Evolutionary conservation across 331 rosid genomes (phyloP).

Genomic region (Rhamnella rubrinervis): DNA sequence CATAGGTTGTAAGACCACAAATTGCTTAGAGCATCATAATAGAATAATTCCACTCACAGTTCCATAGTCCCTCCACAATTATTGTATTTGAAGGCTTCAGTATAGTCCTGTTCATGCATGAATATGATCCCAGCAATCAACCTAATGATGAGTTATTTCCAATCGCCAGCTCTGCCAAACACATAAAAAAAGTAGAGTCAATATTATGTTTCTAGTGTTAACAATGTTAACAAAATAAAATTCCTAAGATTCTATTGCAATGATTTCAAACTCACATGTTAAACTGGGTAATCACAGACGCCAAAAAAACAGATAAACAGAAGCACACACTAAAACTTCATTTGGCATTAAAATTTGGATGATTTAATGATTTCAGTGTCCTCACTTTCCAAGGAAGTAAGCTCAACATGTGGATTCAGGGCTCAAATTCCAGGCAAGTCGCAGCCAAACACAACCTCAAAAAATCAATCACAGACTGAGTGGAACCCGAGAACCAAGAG

Average conservation of each 20-base stretch:
- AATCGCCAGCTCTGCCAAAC: constrained; percentile 81
- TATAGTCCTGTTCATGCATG: constrained; percentile 83
- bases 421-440: too few relatives aligned
- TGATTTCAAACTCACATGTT: too few relatives aligned
- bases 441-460: too few relatives aligned
- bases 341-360: too few relatives aligned
- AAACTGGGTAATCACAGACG: too few relatives aligned
- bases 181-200: background rate
- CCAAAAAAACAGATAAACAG: too few relatives aligned
- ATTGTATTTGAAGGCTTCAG: constrained; percentile 87
- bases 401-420: too few relatives aligned
- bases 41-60: constrained; percentile 47
- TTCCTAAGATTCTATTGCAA: too few relatives aligned
- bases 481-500: background rate
- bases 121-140: constrained; percentile 81
- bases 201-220: background rate
- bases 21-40: background rate
- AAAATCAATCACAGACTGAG: too few relatives aligned
- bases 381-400: too few relatives aligned
- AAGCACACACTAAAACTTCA: too few relatives aligned
- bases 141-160: constrained; percentile 67
- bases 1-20: background rate
- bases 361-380: too few relatives aligned
- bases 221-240: background rate
- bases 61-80: constrained; percentile 93